Evolutionary conservation across 2,329 filamentous ascomycete genomes (phyloP), one percentile per base, ranked within the genome.

Genomic region (Xylariaceae sp.): DNA sequence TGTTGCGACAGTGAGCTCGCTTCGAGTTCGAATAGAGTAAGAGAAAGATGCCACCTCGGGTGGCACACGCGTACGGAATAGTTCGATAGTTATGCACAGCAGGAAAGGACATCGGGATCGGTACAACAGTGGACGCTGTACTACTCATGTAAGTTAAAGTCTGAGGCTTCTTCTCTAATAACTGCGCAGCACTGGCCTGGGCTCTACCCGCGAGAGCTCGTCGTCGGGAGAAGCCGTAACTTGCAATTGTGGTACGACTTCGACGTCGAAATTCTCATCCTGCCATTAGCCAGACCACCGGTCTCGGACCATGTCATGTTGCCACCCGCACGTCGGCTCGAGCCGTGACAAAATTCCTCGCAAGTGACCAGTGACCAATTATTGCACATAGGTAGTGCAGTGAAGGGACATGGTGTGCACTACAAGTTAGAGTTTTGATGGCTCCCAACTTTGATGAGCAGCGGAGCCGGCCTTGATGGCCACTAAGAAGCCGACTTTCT

Each of bases 281-380:
- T 18, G n/a, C 36, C 36, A 13, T 43, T 26, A 34, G 32, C 10
- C 13, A 13, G 13, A 49, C 34, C 53, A 51, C 56, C 56, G 56
- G 49, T 58, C 43, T 58, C 56, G 56, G 56, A 58, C 44, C 42
- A 34, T 12, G 29, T 12, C 13, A 15, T 49, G 21, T 52, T 42
- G 55, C 55, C 55, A 57, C 52, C 48, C 55, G 55, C 52, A 29
- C 4, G 49, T 49, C 55, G 55, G 52, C 55, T 56, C 44, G 39
- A 48, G 26, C 30, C 26, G 26, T 26, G 26, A 26, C 5, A 26
- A 26, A 26, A 26, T 26, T 26, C 4, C 8, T 26, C n/a, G n/a
- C n/a, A n/a, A n/a, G n/a, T n/a, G n/a, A 26, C 26, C 26, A 8
- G 26, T 4, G 26, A 26, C 26, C n/a, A n/a, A n/a, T n/a, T 26